These are phyloP conservation scores for Cymbopogon citratus DNA, from an alignment of 176 grass and related monocot species.

Conservation along the genomic window DNA sequence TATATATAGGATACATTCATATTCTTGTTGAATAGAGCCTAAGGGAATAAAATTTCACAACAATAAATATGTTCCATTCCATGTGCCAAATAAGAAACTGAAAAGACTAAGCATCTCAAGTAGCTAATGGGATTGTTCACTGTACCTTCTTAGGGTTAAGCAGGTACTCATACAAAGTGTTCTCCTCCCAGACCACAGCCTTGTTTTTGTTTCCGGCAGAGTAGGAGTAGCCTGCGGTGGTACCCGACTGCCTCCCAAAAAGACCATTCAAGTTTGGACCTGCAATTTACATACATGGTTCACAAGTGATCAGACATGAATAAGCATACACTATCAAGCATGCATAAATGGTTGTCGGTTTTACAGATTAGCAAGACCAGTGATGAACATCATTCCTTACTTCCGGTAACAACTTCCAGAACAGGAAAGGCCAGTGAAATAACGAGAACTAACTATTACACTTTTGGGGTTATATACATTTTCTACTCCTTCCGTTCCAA, in stretches of 20 bases:
- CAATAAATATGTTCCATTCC: neutral
- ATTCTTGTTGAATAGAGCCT: neutral
- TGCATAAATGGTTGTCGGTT: neutral
- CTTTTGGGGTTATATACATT: too few species aligned
- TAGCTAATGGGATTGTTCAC: neutral
- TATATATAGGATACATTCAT: neutral
- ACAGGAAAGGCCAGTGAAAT: neutral
- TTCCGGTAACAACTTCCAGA: neutral
- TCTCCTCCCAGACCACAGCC: constrained; percentile 86
- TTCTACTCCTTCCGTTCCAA: too few species aligned
- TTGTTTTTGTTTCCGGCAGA: constrained; percentile 81
- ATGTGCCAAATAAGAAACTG: neutral
- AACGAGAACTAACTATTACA: neutral
- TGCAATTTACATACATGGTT: neutral
- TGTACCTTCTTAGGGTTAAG: constrained; percentile 88
- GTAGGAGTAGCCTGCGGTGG: constrained; percentile 74
- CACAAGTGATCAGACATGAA: neutral
- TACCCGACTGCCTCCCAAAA: constrained; percentile 90
- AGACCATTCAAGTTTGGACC: constrained; percentile 92
- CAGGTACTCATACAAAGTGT: constrained; percentile 75
- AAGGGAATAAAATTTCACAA: neutral
- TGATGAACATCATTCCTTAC: neutral
- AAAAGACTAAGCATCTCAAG: neutral
- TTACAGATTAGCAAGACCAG: neutral
- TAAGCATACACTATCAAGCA: neutral